These are phyloP conservation scores for Mycena vulgaris DNA, from an alignment of 768 basidiomycete genomes.

Conservation along the genomic window DNA sequence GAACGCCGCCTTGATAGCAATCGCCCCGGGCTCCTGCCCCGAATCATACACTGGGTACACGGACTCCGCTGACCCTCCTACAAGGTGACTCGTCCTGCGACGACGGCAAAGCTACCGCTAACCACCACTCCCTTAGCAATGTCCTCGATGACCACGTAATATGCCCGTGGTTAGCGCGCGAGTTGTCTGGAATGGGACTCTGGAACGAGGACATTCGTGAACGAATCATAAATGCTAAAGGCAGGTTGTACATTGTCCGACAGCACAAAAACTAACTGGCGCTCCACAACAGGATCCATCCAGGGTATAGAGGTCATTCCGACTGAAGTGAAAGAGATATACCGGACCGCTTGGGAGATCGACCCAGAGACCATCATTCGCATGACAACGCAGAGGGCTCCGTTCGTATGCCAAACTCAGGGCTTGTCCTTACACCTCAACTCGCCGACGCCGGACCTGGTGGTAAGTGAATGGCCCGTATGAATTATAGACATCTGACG, in stretches of 20 bases:
- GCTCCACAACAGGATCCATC: background rate
- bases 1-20: background rate
- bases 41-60: background rate
- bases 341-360: constrained; percentile 3
- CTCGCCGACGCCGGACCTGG: background rate
- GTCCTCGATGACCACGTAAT: background rate
- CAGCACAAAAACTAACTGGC: background rate
- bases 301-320: background rate
- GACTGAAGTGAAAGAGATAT: background rate
- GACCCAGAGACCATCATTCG: background rate
- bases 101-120: too few relatives aligned
- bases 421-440: background rate
- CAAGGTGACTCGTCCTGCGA: background rate
- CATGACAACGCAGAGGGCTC: background rate
- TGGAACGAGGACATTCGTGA: background rate
- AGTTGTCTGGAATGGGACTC: background rate
- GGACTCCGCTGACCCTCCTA: background rate
- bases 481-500: too few relatives aligned
- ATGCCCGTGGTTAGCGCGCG: background rate
- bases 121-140: background rate
- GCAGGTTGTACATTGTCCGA: background rate
- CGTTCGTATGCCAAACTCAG: constrained; percentile 1
- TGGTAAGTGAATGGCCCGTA: background rate
- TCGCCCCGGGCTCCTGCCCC: background rate
- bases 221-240: background rate